Conservation (phyloP, 2,329 filamentous ascomycete species). For the Hypoxylon sp. region DNA sequence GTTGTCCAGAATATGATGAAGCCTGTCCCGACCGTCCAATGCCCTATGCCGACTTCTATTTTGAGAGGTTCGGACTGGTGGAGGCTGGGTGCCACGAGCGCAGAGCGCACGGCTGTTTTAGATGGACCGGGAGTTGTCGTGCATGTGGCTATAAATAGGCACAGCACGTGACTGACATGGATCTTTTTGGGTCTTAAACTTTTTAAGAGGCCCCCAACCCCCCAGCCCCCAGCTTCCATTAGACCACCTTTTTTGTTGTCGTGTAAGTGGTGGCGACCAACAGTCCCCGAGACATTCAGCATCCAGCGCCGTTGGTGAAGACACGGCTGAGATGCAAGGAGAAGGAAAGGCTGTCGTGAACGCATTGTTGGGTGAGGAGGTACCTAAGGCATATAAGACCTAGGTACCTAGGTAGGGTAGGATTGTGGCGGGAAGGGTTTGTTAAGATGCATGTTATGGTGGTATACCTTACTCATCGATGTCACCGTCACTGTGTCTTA, state of each 20-base stretch:
- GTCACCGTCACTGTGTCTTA: constrained; percentile 23
- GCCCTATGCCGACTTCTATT: constrained; percentile 41
- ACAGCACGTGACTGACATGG: constrained; percentile 30
- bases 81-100: constrained; percentile 38
- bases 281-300: constrained; percentile 17
- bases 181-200: neutral
- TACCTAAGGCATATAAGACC: constrained; percentile 5
- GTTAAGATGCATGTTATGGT: constrained; percentile 21
- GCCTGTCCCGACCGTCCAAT: constrained; percentile 28
- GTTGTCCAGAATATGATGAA: constrained; percentile 17
- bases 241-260: constrained; percentile 12
- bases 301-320: constrained; percentile 20
- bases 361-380: constrained; percentile 18
- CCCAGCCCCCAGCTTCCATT: constrained; percentile 11
- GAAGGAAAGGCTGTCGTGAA: constrained; percentile 1
- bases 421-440: constrained; percentile 26
- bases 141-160: constrained; percentile 35
- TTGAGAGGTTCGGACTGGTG: constrained; percentile 35
- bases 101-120: constrained; percentile 43
- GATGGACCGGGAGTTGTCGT: constrained; percentile 35
- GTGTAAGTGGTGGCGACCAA: constrained; percentile 17
- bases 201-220: constrained; percentile 10
- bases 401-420: no score
- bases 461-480: constrained; percentile 16
- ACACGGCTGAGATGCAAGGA: constrained; percentile 15